These are phyloP conservation scores for Penicillium paneum DNA, from an alignment of 2,329 filamentous ascomycete genomes.

Conservation along the genomic window DNA sequence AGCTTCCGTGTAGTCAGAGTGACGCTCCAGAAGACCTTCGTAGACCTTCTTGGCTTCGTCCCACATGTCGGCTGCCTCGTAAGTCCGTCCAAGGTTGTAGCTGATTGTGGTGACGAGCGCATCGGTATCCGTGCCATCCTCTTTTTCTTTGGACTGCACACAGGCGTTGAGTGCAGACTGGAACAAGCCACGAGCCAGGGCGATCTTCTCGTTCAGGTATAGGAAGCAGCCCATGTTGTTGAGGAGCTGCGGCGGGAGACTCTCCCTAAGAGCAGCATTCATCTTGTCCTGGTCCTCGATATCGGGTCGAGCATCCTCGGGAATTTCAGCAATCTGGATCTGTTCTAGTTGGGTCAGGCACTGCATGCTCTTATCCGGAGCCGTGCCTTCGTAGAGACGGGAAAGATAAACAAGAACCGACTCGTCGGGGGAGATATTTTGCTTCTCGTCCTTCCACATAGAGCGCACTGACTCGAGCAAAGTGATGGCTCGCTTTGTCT, in stretches of 20 bases:
- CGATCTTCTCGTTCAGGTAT: constrained; percentile 79
- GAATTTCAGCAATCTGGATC: constrained; percentile 76
- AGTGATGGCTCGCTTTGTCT: constrained; percentile 80
- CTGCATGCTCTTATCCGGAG: constrained; percentile 85
- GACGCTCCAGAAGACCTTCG: constrained; percentile 76
- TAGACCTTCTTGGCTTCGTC: constrained; percentile 88
- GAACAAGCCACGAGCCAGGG: constrained; percentile 79
- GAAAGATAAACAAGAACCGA: constrained; percentile 89
- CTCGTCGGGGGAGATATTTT: constrained; percentile 73
- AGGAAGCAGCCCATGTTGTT: constrained; percentile 98
- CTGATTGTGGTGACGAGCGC: constrained; percentile 92
- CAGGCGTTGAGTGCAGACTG: constrained; percentile 88
- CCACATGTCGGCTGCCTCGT: constrained; percentile 76
- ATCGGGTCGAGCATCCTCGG: constrained; percentile 64
- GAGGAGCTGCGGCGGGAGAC: constrained; percentile 81
- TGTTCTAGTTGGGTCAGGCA: constrained; percentile 91
- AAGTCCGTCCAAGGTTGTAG: constrained; percentile 91
- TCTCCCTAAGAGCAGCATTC: constrained; percentile 64
- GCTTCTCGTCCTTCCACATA: constrained; percentile 91
- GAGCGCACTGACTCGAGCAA: constrained; percentile 80
- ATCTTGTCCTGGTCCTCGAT: constrained; percentile 58
- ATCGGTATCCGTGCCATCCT: constrained; percentile 77
- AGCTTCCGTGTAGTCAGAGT: constrained; percentile 90
- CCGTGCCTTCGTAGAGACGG: constrained; percentile 79
- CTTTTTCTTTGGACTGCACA: constrained; percentile 72